Conservation (phyloP, 805 yeast species). For the Lipomyces orientalis region DNA sequence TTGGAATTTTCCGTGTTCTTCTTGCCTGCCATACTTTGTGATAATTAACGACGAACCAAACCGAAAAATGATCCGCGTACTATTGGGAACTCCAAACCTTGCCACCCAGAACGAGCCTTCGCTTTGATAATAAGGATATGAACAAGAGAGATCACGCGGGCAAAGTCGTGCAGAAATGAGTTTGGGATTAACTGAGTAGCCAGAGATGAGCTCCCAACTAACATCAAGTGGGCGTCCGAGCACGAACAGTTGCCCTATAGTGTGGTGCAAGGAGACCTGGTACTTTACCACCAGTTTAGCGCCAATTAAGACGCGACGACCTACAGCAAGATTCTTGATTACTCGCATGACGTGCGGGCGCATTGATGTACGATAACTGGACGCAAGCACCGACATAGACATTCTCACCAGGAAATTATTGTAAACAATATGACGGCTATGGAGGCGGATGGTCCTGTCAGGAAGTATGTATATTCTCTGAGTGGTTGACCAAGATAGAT, state of each 20-base stretch:
- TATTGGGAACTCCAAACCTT: background rate
- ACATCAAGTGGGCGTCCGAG: background rate
- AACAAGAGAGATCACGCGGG: background rate
- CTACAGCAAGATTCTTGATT: background rate
- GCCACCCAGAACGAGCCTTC: background rate
- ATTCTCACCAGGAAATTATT: background rate
- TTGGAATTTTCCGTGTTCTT: constrained; percentile 37
- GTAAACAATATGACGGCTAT: constrained; percentile 1
- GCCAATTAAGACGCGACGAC: no score
- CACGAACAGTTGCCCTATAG: background rate
- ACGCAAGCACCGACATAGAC: background rate
- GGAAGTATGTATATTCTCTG: background rate
- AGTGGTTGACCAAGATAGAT: background rate
- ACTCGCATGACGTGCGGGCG: background rate
- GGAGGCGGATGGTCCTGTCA: constrained; percentile 3
- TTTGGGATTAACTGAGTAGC: background rate
- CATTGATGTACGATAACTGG: background rate
- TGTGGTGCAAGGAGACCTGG: background rate
- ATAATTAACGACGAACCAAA: background rate
- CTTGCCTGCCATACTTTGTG: constrained; percentile 30
- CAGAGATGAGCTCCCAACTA: background rate
- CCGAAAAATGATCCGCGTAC: background rate
- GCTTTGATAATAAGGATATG: background rate
- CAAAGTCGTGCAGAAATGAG: background rate
- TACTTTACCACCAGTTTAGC: background rate